Evolutionary conservation across 345 rosid genomes (phyloP), one percentile per base, ranked within the genome.

Genomic region (Populus nigra): DNA sequence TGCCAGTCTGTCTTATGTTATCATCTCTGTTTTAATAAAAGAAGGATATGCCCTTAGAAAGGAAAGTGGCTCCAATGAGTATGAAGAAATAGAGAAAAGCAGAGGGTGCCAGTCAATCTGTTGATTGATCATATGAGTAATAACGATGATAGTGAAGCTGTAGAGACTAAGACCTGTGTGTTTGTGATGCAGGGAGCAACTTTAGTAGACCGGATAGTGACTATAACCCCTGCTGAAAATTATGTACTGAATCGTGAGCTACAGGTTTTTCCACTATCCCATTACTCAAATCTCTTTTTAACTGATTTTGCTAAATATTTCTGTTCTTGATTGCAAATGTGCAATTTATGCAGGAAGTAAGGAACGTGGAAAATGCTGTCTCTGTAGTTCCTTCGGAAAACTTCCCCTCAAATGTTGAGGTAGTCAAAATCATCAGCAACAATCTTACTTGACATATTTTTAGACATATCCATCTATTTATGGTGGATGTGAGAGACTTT

Each of bases 151-250:
- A 9, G 5, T 59, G 13, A n/a, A n/a, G 12, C 29, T 66, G 18
- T 59, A 41, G 66, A 35, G n/a, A 38, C 70, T 25, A 49, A 76
- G 53, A 80, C 75, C 4, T 33, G 31, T 80, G 20, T 20, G 22
- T 13, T 13, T 69, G 7, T 47, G 50, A 65, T 87, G 75, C 86
- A 96, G 99, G 97, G 98, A 69, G 98, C 99, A 59, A 96, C 99
- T 53, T 87, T 96, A 41, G 90, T 96, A 15, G 99, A 96, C 87
- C 88, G 83, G 79, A 87, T 92, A 16, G 98, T 96, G 77, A 88
- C 75, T 20, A 91, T 96, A 82, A 86, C 78, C 73, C 83, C 79
- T 22, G 97, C 88, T 2, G 91, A 93, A 80, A 80, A 91, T 84
- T 93, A 93, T 83, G 86, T 82, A 57, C 92, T 89, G 29, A 82